Percentiles rank a stretch among this genome's conserved stretches.
Conservation (phyloP, 2,329 filamentous ascomycete genomes). For the Trichophyton benhamiae region DNA sequence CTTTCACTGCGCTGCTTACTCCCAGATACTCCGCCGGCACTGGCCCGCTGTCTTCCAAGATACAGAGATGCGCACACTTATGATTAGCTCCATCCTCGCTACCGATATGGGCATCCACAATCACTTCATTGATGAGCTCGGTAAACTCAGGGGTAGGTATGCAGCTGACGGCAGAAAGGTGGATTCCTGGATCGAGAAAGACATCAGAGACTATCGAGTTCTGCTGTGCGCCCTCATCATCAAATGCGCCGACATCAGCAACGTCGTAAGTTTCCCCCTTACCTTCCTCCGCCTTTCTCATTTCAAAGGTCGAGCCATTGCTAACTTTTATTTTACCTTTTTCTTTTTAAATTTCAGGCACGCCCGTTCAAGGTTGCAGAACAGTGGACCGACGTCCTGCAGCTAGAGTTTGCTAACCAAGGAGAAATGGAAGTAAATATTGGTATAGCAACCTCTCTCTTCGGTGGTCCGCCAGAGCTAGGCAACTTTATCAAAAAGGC, state of each 20-base stretch:
- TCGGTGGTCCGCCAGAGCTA: conserved; percentile 63
- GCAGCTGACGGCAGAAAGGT: conserved; percentile 50
- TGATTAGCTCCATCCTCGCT: conserved; percentile 95
- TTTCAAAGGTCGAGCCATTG: too few relatives aligned
- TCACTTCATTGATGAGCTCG: conserved; percentile 84
- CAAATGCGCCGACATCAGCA: conserved; percentile 97
- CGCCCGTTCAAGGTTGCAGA: conserved; percentile 70
- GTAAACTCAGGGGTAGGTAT: conserved; percentile 67
- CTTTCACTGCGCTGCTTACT: conserved; percentile 94
- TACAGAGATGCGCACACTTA: conserved; percentile 66
- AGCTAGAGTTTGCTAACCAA: conserved; percentile 88
- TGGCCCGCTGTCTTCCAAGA: conserved; percentile 78
- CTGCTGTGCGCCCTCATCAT: conserved; percentile 84
- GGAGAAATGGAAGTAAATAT: conserved; percentile 83
- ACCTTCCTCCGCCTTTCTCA: too few relatives aligned
- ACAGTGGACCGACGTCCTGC: conserved; percentile 86
- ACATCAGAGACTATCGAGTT: conserved; percentile 62
- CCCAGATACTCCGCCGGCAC: conserved; percentile 82
- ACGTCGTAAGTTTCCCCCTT: conserved; percentile 55
- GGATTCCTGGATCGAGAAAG: conserved; percentile 65
- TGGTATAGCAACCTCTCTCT: conserved; percentile 74
- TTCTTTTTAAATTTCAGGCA: conserved; percentile 42
- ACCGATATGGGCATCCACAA: conserved; percentile 98
- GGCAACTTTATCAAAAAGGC: conserved; percentile 73
- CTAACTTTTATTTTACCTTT: neutral